These are phyloP conservation scores for Laguncularia racemosa DNA, from an alignment of 345 rosid genomes.

Conservation along the genomic window DNA sequence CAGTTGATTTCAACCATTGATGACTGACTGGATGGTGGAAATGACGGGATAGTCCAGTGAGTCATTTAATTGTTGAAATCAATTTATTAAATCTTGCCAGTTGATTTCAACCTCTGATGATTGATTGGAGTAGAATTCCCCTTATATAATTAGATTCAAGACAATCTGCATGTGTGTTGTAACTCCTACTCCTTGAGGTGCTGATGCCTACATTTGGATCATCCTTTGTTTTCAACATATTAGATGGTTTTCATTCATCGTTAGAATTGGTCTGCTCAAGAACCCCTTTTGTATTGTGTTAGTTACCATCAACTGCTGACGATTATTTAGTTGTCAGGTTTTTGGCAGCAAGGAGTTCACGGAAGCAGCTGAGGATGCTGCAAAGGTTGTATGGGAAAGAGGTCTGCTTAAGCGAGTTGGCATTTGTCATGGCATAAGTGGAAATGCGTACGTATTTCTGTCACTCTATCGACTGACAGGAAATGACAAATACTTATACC, in stretches of 20 bases:
- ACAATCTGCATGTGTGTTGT: no score
- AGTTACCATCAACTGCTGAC: background rate
- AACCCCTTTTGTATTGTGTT: background rate
- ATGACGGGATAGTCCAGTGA: no score
- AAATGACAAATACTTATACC: constrained; percentile 30
- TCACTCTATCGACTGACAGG: constrained; percentile 50
- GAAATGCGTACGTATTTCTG: constrained; percentile 53
- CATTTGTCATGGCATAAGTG: constrained; percentile 67
- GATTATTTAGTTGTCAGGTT: constrained; percentile 27
- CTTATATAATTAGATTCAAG: no score
- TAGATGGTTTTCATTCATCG: background rate
- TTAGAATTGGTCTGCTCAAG: background rate
- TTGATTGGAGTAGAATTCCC: no score
- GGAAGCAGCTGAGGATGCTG: constrained; percentile 60
- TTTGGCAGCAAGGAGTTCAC: constrained; percentile 46
- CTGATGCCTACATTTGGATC: no score
- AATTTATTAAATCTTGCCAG: no score
- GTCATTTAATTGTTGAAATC: no score
- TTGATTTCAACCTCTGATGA: no score
- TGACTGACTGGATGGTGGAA: no score
- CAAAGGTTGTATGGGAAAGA: constrained; percentile 53
- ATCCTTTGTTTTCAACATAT: no score
- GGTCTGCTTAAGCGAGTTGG: constrained; percentile 70
- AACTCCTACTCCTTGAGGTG: no score
- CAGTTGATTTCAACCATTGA: no score